Evolutionary conservation across 768 basidiomycete species (phyloP), one percentile per base, ranked within the genome.

Genomic region (Phanerodontia chrysosporium): DNA sequence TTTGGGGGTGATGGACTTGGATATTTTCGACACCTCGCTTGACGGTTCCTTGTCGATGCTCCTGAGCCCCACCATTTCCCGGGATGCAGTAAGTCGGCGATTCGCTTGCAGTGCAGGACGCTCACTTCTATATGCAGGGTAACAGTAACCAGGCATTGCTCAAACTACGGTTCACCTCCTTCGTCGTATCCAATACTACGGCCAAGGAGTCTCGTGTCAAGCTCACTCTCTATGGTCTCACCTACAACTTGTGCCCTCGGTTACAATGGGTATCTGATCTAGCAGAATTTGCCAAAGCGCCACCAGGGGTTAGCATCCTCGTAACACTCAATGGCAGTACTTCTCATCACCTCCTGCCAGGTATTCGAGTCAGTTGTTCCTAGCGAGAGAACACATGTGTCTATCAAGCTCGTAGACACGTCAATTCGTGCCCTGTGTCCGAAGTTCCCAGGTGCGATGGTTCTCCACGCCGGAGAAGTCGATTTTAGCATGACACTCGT

Each of bases 301-400:
- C 97, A 3, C 89, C 92, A 48, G 95, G 91, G 22, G 96, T 95
- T 72, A 61, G 89, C 79, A 10, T 53, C 30, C 27, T 42, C 32
- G 5, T 28, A 16, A 3, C 55, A 45, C 2, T 27, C 27, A 1
- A 27, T 27, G 46, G 9, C 9, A 6, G 21, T n/a, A 4, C 25
- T 27, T 30, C 25, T 61, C 30, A 59, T 45, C 45, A 6, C 55
- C 30, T n/a, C 29, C 14, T 36, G 22, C 18, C 60, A 85, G 94
- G 89, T 90, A 0, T 99, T 99, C 67, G 95, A 95, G 70, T 82
- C 92, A 24, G 94, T 97, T 13, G 84, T 94, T 16, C 97, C 97
- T 1, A 93, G 81, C 57, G 97, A 98, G 69, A 75, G 88, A 45
- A 98, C 94, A 6, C 76, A 78, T 12, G 72, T 98, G 25, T 75